Percentiles rank a stretch among this genome's conserved stretches.
Evolutionary conservation across 192 early-diverging fungal species (phyloP).

Genomic region (Spinellus fusiger): DNA sequence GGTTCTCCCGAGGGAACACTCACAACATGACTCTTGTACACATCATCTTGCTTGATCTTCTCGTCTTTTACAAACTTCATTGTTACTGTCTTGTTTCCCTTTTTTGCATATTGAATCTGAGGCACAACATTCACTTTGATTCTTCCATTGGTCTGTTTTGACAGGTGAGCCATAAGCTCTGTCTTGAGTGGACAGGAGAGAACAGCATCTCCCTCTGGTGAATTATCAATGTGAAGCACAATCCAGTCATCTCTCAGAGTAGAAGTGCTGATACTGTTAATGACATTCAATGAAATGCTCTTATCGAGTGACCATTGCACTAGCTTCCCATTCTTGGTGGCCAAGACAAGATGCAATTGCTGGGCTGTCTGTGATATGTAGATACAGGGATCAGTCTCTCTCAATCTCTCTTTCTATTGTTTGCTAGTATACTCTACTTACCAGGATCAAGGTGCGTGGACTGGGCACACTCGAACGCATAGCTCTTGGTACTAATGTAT

Average conservation of each 20-base stretch:
- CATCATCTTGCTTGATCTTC: slow-evolving; percentile 35
- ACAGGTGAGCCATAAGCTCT: slow-evolving; percentile 59
- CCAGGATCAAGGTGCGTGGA: slow-evolving; percentile 64
- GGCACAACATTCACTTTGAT: slow-evolving; percentile 53
- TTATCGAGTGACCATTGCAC: slow-evolving; percentile 48
- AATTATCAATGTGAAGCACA: slow-evolving; percentile 49
- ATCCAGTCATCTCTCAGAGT: slow-evolving; percentile 70
- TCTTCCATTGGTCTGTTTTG: slow-evolving; percentile 48
- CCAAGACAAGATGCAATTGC: slow-evolving; percentile 52
- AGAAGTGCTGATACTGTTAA: slow-evolving; percentile 60
- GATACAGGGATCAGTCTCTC: neutral
- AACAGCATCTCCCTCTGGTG: slow-evolving; percentile 56
- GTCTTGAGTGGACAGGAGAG: slow-evolving; percentile 67
- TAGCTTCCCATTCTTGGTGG: slow-evolving; percentile 48
- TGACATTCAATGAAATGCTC: slow-evolving; percentile 43
- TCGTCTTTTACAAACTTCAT: slow-evolving; percentile 78
- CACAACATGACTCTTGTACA: slow-evolving; percentile 70
- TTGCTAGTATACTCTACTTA: too few relatives aligned
- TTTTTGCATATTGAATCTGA: slow-evolving; percentile 62
- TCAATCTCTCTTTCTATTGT: neutral
- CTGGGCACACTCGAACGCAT: slow-evolving; percentile 70
- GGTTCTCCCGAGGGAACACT: slow-evolving; percentile 55
- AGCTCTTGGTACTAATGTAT: slow-evolving; percentile 59
- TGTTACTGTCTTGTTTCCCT: slow-evolving; percentile 60
- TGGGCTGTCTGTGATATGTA: slow-evolving; percentile 55